Conservation (phyloP, 805 yeast genomes). For the Clavispora fructus region DNA sequence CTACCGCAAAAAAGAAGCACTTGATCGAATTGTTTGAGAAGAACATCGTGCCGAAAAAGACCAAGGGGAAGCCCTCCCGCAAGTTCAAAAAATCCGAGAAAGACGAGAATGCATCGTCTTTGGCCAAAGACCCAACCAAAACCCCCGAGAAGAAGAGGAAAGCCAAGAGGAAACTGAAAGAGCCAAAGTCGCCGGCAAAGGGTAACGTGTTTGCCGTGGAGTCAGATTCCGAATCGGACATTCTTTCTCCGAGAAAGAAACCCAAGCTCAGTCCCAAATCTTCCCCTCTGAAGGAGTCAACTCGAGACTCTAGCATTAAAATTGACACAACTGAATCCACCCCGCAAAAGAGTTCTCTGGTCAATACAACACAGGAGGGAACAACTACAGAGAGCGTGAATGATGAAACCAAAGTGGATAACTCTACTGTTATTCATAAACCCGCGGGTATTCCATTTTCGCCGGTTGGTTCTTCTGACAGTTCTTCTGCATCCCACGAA, state of each 20-base stretch:
- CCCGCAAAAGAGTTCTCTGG: background rate
- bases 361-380: no score
- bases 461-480: background rate
- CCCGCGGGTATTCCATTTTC: background rate
- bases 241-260: conserved; percentile 11
- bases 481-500: background rate
- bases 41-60: conserved; percentile 25
- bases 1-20: conserved; percentile 63
- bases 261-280: conserved; percentile 1
- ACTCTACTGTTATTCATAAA: background rate
- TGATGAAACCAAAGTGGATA: background rate
- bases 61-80: background rate
- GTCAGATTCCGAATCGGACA: conserved; percentile 11
- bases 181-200: conserved; percentile 5
- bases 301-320: background rate
- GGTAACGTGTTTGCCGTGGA: conserved; percentile 16
- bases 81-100: background rate
- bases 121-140: background rate
- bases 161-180: conserved; percentile 1
- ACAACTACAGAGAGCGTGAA: background rate
- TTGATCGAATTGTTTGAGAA: conserved; percentile 57
- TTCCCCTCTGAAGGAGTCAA: conserved; percentile 1
- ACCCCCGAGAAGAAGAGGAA: conserved; percentile 5
- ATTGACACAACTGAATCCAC: background rate
- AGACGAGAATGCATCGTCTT: background rate